Percentiles rank a stretch among this genome's conserved stretches.
phyloP scores from a whole-genome alignment of 169 alveolate genomes.

The Cryptosporidium meleagridis region DNA sequence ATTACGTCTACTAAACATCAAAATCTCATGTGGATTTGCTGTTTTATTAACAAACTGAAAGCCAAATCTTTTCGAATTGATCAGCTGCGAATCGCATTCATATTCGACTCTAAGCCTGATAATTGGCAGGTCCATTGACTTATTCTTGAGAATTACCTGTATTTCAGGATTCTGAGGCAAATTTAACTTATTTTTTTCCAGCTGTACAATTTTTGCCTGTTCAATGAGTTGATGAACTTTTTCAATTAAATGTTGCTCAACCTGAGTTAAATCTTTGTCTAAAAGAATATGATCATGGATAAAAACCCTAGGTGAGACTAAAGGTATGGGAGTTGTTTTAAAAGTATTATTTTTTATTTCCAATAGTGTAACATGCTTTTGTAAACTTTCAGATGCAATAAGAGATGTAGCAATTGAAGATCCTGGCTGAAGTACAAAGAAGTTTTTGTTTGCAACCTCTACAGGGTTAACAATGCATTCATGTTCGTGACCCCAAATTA shows the following conservation, averaged over 20 bases:
- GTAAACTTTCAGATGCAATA: conserved; percentile 91
- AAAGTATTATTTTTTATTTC: conserved; percentile 86
- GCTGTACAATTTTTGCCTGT: neutral
- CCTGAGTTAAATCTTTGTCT: neutral
- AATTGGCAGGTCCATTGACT: conserved; percentile 20
- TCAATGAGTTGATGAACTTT: conserved; percentile 17
- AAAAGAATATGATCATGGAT: conserved; percentile 74
- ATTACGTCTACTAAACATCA: conserved; percentile 77
- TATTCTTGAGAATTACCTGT: neutral
- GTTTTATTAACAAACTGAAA: conserved; percentile 76
- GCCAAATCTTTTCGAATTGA: conserved; percentile 85
- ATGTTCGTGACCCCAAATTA: conserved; percentile 98
- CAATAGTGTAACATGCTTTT: conserved; percentile 90
- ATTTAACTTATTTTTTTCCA: neutral
- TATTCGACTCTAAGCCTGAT: conserved; percentile 53
- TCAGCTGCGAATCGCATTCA: conserved; percentile 39
- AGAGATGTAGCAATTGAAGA: conserved; percentile 94
- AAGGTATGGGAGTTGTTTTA: conserved; percentile 88
- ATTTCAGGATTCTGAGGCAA: conserved; percentile 25
- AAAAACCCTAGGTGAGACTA: conserved; percentile 90
- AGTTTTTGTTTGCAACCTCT: conserved; percentile 84
- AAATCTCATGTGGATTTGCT: conserved; percentile 84
- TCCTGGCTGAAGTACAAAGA: conserved; percentile 92
- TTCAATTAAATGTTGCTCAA: neutral
- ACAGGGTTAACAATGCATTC: conserved; percentile 88